Evolutionary conservation across 1,139 yeast species (phyloP).

Genomic region (Debaryomyces coudertii): DNA sequence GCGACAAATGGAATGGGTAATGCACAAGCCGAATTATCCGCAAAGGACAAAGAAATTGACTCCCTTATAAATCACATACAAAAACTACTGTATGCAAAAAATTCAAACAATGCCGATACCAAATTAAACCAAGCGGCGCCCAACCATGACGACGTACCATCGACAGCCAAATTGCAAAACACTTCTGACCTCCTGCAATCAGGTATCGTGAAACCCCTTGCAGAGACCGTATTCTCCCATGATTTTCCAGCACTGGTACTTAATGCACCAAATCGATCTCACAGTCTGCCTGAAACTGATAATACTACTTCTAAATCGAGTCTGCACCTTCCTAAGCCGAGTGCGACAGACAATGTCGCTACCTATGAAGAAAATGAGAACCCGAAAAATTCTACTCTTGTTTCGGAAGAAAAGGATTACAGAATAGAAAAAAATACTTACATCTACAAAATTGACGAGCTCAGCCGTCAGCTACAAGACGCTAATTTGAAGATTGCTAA

Average conservation of each 20-base stretch:
- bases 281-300: not conserved
- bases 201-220: not conserved
- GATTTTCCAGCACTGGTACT: not conserved
- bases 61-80: not conserved
- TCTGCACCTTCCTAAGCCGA: not conserved
- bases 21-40: slow-evolving; percentile 1
- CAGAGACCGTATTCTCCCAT: not conserved
- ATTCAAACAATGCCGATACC: not conserved
- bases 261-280: not conserved
- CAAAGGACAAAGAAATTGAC: not conserved
- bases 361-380: not conserved
- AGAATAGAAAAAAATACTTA: not conserved
- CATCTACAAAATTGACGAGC: not conserved
- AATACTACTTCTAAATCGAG: not conserved
- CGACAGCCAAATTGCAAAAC: not conserved
- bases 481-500: slow-evolving; percentile 10
- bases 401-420: not conserved
- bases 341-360: not conserved
- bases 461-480: slow-evolving; percentile 1
- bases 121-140: not conserved
- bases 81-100: not conserved
- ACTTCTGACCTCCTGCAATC: not conserved
- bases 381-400: not conserved
- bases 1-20: not conserved
- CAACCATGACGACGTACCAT: not conserved